These are phyloP conservation scores for Agroathelia rolfsii DNA, from an alignment of 1,284 basidiomycete genomes.

Conservation along the genomic window DNA sequence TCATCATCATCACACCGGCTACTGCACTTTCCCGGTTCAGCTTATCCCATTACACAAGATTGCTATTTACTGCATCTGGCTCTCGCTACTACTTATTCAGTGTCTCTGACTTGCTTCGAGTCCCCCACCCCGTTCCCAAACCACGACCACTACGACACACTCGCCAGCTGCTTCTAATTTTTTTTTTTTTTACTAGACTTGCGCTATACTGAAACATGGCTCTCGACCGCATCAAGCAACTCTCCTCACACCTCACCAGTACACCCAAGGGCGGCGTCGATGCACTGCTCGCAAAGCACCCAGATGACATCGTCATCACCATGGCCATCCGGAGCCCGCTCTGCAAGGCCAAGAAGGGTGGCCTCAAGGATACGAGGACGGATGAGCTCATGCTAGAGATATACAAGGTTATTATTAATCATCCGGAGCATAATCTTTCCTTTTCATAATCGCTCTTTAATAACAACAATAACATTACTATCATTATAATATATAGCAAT, in stretches of 20 bases:
- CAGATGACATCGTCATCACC: constrained; percentile 73
- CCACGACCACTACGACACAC: no score
- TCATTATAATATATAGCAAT: no score
- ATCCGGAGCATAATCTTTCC: neutral
- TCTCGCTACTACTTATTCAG: no score
- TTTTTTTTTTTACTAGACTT: no score
- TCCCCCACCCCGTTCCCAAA: no score
- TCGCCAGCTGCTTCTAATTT: no score
- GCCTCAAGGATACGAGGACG: constrained; percentile 69
- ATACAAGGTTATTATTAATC: constrained; percentile 53
- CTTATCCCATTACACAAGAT: no score
- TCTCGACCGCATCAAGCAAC: constrained; percentile 49
- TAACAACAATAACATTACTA: constrained; percentile 3
- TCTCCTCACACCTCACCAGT: constrained; percentile 48
- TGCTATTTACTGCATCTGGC: no score
- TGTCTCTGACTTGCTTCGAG: no score
- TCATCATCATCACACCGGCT: no score
- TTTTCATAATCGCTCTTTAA: constrained; percentile 2
- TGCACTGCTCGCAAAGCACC: constrained; percentile 43
- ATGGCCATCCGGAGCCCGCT: constrained; percentile 69
- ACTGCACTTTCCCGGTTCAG: no score
- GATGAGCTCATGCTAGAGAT: constrained; percentile 74
- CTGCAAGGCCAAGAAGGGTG: constrained; percentile 72
- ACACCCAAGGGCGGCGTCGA: constrained; percentile 29
- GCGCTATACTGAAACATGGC: constrained; percentile 19